Conservation (phyloP, 2,329 filamentous ascomycete species). For the Neonectria punicea region DNA sequence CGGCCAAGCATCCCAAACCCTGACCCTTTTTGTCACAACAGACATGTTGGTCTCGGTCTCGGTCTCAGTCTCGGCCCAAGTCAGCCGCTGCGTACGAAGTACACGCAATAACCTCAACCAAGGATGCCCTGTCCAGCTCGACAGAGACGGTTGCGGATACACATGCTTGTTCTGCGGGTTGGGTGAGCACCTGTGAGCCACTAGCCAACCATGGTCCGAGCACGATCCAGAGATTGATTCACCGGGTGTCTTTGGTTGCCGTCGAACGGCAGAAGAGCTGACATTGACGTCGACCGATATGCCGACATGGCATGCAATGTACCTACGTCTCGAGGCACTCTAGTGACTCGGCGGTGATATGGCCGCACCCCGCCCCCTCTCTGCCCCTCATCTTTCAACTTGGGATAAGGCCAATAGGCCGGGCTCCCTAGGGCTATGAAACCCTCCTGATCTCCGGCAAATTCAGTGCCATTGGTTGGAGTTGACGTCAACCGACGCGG, state of each 20-base stretch:
- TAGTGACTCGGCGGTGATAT: neutral
- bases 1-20: neutral
- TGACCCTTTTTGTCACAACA: neutral
- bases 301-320: neutral
- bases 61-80: conserved; percentile 4
- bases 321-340: neutral
- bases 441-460: neutral
- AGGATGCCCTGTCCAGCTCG: conserved; percentile 21
- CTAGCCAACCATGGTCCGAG: conserved; percentile 5
- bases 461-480: neutral
- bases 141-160: conserved; percentile 20
- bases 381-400: neutral
- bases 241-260: neutral
- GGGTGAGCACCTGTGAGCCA: conserved; percentile 9
- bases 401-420: neutral
- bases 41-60: conserved; percentile 1
- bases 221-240: conserved; percentile 7
- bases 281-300: conserved; percentile 2
- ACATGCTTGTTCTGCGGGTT: conserved; percentile 22
- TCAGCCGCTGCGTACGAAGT: neutral
- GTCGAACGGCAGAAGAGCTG: conserved; percentile 3
- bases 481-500: neutral
- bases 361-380: neutral
- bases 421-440: neutral
- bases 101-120: conserved; percentile 18